These are phyloP conservation scores for Herpetospermum pedunculosum DNA, from an alignment of 306 rosid species.

Conservation along the genomic window DNA sequence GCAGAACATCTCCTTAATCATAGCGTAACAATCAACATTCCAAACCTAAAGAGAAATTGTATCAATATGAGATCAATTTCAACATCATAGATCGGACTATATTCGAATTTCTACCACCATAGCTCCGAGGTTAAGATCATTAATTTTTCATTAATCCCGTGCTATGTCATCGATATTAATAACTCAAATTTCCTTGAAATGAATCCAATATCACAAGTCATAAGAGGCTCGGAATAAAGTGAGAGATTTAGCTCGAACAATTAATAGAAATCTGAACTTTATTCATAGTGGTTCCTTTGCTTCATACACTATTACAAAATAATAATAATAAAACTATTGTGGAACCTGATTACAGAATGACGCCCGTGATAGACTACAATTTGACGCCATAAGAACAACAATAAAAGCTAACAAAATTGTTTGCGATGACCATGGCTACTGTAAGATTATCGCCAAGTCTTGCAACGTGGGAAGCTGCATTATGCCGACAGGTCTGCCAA, in stretches of 20 bases:
- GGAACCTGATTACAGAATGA: background rate
- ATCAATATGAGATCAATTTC: background rate
- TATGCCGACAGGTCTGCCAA: background rate
- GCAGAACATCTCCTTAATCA: too few species aligned
- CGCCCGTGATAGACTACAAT: background rate
- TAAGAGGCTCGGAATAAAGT: background rate
- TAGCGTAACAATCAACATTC: too few species aligned
- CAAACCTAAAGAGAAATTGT: too few species aligned
- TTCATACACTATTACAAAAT: background rate
- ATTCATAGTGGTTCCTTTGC: background rate
- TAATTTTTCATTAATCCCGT: background rate
- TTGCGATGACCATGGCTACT: background rate
- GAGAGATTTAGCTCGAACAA: background rate
- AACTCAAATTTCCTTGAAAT: background rate
- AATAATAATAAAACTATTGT: background rate
- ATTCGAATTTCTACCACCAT: background rate
- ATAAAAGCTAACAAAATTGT: background rate
- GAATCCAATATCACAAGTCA: background rate
- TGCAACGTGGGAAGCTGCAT: background rate
- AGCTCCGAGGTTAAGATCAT: background rate
- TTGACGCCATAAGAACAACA: background rate
- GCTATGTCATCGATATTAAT: background rate
- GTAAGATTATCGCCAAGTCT: background rate
- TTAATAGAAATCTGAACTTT: background rate
- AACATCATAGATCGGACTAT: background rate